These are phyloP conservation scores for Rubroboletus pulcherrimus DNA, from an alignment of 768 basidiomycete genomes.

Conservation along the genomic window DNA sequence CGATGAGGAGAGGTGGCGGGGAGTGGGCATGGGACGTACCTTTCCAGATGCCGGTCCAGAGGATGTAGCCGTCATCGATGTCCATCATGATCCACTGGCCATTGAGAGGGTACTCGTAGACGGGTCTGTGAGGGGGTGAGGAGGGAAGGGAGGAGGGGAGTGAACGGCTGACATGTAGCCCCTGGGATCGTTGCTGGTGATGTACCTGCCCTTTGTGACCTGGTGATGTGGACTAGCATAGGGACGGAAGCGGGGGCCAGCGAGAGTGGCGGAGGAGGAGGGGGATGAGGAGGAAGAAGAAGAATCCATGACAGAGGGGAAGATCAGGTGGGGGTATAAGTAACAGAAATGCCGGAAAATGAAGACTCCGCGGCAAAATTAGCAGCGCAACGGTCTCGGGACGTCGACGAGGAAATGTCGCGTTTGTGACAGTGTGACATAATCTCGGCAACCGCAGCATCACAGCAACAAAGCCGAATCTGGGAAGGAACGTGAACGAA, in stretches of 20 bases:
- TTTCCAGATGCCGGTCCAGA: conserved; percentile 96
- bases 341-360: conserved; percentile 19
- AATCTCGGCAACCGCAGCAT: conserved; percentile 33
- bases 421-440: conserved; percentile 29
- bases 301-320: conserved; percentile 34
- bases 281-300: conserved; percentile 33
- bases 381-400: conserved; percentile 29
- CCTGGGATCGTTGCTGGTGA: conserved; percentile 84
- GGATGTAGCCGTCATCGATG: conserved; percentile 86
- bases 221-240: conserved; percentile 75
- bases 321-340: conserved; percentile 22
- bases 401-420: conserved; percentile 36
- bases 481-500: conserved; percentile 31
- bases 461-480: conserved; percentile 34
- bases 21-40: conserved; percentile 41
- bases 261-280: conserved; percentile 28
- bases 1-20: conserved; percentile 8
- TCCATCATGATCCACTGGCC: conserved; percentile 97
- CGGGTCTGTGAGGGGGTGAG: conserved; percentile 48
- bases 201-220: conserved; percentile 83
- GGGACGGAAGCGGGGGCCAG: conserved; percentile 51
- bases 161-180: conserved; percentile 71
- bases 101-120: conserved; percentile 86
- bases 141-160: background rate
- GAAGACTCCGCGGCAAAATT: conserved; percentile 31